These are phyloP conservation scores for Amanita exitialis DNA, from an alignment of 768 basidiomycete genomes.

Conservation along the genomic window DNA sequence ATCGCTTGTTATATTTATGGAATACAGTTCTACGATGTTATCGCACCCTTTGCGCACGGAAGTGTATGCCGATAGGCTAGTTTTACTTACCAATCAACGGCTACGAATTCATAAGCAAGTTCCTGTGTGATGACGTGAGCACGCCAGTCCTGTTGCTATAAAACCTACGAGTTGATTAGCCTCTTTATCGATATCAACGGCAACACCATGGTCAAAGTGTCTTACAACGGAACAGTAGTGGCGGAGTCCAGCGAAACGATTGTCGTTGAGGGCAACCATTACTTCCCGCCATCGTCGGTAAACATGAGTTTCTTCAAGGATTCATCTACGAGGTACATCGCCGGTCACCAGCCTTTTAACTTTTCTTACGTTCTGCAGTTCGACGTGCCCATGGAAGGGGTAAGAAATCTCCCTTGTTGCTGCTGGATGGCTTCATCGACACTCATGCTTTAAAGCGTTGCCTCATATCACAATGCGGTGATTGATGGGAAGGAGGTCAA, in stretches of 20 bases:
- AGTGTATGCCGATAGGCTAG: too few species aligned
- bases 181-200: neutral
- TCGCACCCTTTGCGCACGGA: too few species aligned
- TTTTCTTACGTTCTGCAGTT: conserved; percentile 19
- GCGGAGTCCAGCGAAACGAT: conserved; percentile 49
- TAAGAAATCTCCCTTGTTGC: conserved; percentile 17
- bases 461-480: conserved; percentile 54
- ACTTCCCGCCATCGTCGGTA: conserved; percentile 57
- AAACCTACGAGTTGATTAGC: too few species aligned
- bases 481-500: conserved; percentile 37
- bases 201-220: conserved; percentile 36
- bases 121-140: too few species aligned
- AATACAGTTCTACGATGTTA: too few species aligned
- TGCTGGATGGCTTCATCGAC: neutral
- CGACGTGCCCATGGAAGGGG: conserved; percentile 69
- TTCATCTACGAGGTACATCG: conserved; percentile 35
- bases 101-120: too few species aligned
- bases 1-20: too few species aligned
- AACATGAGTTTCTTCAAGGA: conserved; percentile 31
- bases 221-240: conserved; percentile 37
- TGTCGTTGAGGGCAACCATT: conserved; percentile 59
- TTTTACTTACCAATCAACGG: too few species aligned
- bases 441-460: conserved; percentile 27
- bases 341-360: neutral
- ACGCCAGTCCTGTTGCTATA: too few species aligned